Conservation (phyloP, 2,329 filamentous ascomycete species). For the Cordyceps javanica region DNA sequence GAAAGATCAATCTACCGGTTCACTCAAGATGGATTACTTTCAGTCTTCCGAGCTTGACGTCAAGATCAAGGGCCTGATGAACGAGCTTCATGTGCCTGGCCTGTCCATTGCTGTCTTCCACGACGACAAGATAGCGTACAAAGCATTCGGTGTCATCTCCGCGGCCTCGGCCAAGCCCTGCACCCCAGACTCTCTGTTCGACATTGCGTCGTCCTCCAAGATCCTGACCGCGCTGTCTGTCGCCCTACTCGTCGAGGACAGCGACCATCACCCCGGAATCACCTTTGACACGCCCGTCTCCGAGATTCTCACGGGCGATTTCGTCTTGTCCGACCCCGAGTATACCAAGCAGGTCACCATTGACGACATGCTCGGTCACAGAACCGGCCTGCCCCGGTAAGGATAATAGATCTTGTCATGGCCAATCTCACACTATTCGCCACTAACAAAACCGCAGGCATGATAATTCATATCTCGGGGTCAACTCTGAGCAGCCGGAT, state of each 20-base stretch:
- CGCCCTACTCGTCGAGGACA: conserved; percentile 7
- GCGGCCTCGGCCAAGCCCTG: not conserved
- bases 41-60: not conserved
- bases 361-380: conserved; percentile 10
- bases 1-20: too few species aligned
- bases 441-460: not conserved
- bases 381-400: conserved; percentile 7
- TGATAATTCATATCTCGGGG: conserved; percentile 6
- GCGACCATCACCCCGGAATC: not conserved
- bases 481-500: not conserved
- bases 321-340: conserved; percentile 5
- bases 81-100: conserved; percentile 2
- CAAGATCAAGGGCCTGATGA: conserved; percentile 1
- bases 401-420: not conserved
- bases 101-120: conserved; percentile 6
- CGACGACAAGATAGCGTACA: not conserved
- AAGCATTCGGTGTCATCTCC: not conserved
- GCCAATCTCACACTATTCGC: too few species aligned
- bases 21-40: conserved; percentile 4
- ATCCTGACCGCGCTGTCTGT: conserved; percentile 2
- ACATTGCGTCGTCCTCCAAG: conserved; percentile 11
- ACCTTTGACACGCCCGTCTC: conserved; percentile 6
- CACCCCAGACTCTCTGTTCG: conserved; percentile 2
- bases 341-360: conserved; percentile 11
- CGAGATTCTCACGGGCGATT: conserved; percentile 4